Percentiles rank a stretch among this genome's conserved stretches.
phyloP scores from a whole-genome alignment of 2,329 filamentous ascomycete genomes.

The Fusarium sp. region DNA sequence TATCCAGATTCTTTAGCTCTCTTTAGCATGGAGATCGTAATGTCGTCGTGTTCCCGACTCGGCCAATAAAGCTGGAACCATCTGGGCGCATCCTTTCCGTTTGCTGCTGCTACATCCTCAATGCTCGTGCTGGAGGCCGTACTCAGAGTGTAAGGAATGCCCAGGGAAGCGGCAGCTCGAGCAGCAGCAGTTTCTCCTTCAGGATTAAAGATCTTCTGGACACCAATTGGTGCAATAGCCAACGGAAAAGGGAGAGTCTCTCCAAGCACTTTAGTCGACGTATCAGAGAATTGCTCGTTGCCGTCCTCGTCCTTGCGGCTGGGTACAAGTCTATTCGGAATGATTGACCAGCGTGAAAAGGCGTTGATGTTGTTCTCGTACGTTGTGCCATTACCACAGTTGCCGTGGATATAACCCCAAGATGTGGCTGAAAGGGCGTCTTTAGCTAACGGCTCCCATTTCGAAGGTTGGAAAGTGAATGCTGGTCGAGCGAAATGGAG shows the following conservation, averaged over 20 bases:
- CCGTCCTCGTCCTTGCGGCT: conserved; percentile 25
- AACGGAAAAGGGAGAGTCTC: conserved; percentile 25
- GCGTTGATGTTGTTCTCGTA: conserved; percentile 28
- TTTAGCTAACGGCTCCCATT: conserved; percentile 27
- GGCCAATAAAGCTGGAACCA: conserved; percentile 40
- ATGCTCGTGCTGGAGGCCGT: conserved; percentile 34
- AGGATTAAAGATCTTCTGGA: conserved; percentile 32
- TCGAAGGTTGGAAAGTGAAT: conserved; percentile 12
- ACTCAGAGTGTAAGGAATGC: conserved; percentile 15
- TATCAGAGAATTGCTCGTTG: conserved; percentile 27
- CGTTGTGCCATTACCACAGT: conserved; percentile 25
- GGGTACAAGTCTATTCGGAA: conserved; percentile 18
- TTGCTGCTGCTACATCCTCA: conserved; percentile 27
- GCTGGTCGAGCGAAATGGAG: conserved; percentile 21
- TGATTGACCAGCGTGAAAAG: conserved; percentile 11
- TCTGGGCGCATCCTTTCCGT: not conserved
- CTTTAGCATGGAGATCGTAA: conserved; percentile 21
- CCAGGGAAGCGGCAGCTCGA: conserved; percentile 8
- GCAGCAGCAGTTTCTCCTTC: conserved; percentile 19
- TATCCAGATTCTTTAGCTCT: conserved; percentile 19
- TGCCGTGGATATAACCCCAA: conserved; percentile 34
- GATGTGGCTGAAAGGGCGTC: conserved; percentile 27
- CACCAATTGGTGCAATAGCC: conserved; percentile 22
- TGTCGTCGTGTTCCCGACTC: conserved; percentile 26
- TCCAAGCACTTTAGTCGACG: conserved; percentile 9